A percentile compares a stretch with the other conserved stretches of the same genome.
Conservation (phyloP, 2,329 filamentous ascomycete genomes). For the Ceratocystis diversiconidia region DNA sequence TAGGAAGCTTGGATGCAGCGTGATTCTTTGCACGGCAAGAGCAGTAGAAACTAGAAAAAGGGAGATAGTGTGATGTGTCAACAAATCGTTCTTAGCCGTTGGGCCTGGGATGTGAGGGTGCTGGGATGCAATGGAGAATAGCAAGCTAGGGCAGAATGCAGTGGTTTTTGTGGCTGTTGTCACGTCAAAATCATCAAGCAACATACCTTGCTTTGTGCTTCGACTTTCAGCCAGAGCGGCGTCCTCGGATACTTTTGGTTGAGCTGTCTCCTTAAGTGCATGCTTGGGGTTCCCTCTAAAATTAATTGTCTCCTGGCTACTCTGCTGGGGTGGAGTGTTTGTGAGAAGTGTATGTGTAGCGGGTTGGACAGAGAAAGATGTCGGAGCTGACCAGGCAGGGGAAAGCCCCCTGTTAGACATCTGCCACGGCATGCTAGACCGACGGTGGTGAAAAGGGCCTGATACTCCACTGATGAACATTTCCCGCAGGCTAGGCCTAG, state of each 20-base stretch:
- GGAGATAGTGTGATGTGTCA: background rate
- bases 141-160: background rate
- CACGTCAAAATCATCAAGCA: background rate
- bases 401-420: background rate
- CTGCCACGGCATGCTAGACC: conserved; percentile 13
- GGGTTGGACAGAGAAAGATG: background rate
- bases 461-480: conserved; percentile 13
- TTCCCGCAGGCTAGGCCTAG: conserved; percentile 7
- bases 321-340: background rate
- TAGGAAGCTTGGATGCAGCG: background rate
- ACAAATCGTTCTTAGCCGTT: background rate
- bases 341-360: background rate
- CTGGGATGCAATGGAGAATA: background rate
- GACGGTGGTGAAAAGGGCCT: conserved; percentile 3
- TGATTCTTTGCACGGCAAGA: conserved; percentile 9
- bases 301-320: background rate
- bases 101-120: background rate
- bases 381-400: background rate
- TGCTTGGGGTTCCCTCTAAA: background rate
- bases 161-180: background rate
- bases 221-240: background rate
- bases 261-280: background rate
- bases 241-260: background rate
- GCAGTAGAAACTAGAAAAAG: conserved; percentile 4
- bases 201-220: conserved; percentile 7